A percentile compares a stretch with the other conserved stretches of the same genome.
phyloP scores from a whole-genome alignment of 805 yeast genomes.

The Naumovozyma baii region DNA sequence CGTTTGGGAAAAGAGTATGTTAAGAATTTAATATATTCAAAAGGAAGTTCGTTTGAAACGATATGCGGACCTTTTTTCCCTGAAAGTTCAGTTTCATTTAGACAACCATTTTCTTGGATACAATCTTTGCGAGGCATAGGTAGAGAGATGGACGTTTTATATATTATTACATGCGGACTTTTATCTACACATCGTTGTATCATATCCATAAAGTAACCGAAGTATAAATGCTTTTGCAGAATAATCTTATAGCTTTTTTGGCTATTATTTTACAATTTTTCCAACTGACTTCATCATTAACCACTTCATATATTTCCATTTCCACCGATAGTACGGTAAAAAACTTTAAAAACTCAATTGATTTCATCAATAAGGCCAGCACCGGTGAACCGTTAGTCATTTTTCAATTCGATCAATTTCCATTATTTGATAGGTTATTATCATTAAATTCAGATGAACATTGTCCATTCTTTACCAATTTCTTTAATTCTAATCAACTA shows the following conservation, averaged over 20 bases:
- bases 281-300: neutral
- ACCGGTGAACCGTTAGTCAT: slow-evolving; percentile 17
- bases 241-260: neutral
- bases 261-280: neutral
- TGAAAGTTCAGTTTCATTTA: too few relatives aligned
- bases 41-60: neutral
- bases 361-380: slow-evolving; percentile 5
- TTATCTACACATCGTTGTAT: too few relatives aligned
- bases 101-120: too few relatives aligned
- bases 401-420: slow-evolving; percentile 17
- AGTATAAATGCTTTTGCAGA: neutral
- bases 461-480: slow-evolving; percentile 14
- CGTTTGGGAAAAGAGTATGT: too few relatives aligned
- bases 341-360: slow-evolving; percentile 1
- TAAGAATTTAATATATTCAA: too few relatives aligned
- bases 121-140: too few relatives aligned
- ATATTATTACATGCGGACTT: too few relatives aligned
- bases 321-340: slow-evolving; percentile 2
- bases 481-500: slow-evolving; percentile 11
- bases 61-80: too few relatives aligned
- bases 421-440: slow-evolving; percentile 7
- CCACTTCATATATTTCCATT: slow-evolving; percentile 8
- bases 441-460: slow-evolving; percentile 5
- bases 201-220: too few relatives aligned
- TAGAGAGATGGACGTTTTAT: too few relatives aligned